phyloP scores from a whole-genome alignment of 768 basidiomycete genomes.

The Amyloporia xantha region DNA sequence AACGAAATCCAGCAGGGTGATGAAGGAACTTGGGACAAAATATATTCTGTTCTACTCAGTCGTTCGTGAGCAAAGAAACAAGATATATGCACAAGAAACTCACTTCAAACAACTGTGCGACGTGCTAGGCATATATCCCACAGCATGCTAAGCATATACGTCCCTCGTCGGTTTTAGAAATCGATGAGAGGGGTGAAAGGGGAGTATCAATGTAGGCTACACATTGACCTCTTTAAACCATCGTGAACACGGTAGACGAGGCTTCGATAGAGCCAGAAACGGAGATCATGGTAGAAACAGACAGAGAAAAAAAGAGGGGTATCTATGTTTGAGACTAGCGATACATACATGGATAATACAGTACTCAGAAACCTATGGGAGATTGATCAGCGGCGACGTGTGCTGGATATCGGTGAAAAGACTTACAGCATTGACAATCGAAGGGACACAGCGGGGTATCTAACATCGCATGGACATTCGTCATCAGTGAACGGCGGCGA shows the following conservation, averaged over 20 bases:
- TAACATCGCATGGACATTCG: slow-evolving; percentile 22
- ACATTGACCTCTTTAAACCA: slow-evolving; percentile 52
- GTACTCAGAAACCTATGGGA: slow-evolving; percentile 16
- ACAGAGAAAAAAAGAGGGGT: not conserved
- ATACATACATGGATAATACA: not conserved
- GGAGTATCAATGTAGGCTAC: slow-evolving; percentile 44
- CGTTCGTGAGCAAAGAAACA: not conserved
- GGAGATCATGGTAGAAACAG: not conserved
- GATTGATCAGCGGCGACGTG: not conserved
- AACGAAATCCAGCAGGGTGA: not conserved
- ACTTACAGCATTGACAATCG: slow-evolving; percentile 84
- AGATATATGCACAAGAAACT: slow-evolving; percentile 10
- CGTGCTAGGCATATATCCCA: too few relatives aligned
- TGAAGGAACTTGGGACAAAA: not conserved
- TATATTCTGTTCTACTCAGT: slow-evolving; percentile 11
- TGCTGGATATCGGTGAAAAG: not conserved
- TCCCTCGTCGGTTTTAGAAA: too few relatives aligned
- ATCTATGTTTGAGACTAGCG: not conserved
- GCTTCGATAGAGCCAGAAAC: slow-evolving; percentile 52
- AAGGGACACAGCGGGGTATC: slow-evolving; percentile 84
- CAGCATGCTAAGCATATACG: too few relatives aligned
- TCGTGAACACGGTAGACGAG: slow-evolving; percentile 32
- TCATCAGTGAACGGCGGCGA: slow-evolving; percentile 10
- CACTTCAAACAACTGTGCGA: too few relatives aligned
- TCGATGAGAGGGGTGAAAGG: not conserved